Base-by-base conservation (phyloP, 2,329 filamentous ascomycete species). In the Pestalotiopsis sp. region DNA sequence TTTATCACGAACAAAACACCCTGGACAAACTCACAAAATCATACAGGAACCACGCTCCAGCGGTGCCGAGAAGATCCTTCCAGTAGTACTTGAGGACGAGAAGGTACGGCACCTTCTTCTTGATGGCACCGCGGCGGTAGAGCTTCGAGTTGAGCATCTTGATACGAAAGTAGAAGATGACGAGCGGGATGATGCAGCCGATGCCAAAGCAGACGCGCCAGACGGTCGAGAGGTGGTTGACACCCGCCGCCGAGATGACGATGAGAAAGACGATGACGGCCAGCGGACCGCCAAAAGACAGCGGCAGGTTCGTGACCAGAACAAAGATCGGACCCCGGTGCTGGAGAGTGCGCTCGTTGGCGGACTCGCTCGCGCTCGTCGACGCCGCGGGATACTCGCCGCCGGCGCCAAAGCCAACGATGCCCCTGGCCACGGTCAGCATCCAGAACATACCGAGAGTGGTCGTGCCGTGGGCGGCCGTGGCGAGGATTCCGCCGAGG, bases 141-240 rank as follows among this genome's bases (percentile, higher is more conserved):
- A 85, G 84, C 73, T 78, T 84, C 62, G 78, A 87, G 76, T 83
- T 88, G 62, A 85, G 77, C 80, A 85, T 85, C 70, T 81, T 85
- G 55, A 88, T 75, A 14, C 87, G 85, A 69, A 89, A 87, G 74
- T 87, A 87, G 68, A 88, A 86, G 57, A 89, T 81, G 2, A 83
- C 82, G 9, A 89, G 76, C 0, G 87, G 87, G 17, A 86, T 78
- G 57, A 85, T 71, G 49, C 82, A 81, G 25, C 83, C 84, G 58
- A 86, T 82, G 5, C 81, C 84, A 67, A 85, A 84, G 71, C 83
- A 85, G 2, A 85, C 81, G 3, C 83, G 79, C 83, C 84, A 85
- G 7, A 85, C 79, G 1, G 81, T 83, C 60, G 75, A 79, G 73
- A 79, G 79, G 69, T 76, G 79, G 57, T 72, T 74, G 65, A 68